These are phyloP conservation scores for Withania somnifera DNA, from an alignment of 305 asterid genomes.

Conservation along the genomic window DNA sequence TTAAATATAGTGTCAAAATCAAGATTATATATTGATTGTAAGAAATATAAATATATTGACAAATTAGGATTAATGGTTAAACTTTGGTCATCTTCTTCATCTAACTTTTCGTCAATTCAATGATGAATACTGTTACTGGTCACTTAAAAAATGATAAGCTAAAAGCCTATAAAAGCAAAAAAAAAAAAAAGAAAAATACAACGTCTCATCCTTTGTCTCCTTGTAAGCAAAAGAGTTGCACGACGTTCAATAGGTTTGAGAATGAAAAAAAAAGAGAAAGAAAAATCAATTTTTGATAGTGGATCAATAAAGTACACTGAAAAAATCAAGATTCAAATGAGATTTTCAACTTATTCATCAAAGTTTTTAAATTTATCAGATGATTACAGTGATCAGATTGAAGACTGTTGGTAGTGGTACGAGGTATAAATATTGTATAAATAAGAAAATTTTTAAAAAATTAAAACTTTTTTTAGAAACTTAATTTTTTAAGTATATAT, in stretches of 20 bases:
- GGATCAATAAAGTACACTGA: slow-evolving; percentile 53
- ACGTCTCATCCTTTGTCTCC: slow-evolving; percentile 4
- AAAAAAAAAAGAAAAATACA: slow-evolving; percentile 7
- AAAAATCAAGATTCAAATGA: slow-evolving; percentile 31
- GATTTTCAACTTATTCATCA: slow-evolving; percentile 16
- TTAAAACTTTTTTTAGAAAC: no score
- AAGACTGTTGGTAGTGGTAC: no score
- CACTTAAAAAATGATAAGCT: slow-evolving; percentile 41
- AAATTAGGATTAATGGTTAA: slow-evolving; percentile 43
- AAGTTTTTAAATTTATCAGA: slow-evolving; percentile 9
- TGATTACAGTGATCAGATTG: slow-evolving; percentile 9
- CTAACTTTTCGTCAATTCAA: slow-evolving; percentile 6
- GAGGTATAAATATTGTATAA: no score
- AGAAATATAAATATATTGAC: slow-evolving; percentile 27
- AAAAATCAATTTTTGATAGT: slow-evolving; percentile 36
- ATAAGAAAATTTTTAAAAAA: no score
- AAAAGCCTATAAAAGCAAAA: slow-evolving; percentile 12
- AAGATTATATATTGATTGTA: slow-evolving; percentile 15
- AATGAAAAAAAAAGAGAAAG: slow-evolving; percentile 13
- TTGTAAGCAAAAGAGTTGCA: slow-evolving; percentile 50
- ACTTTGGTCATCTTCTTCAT: slow-evolving; percentile 54
- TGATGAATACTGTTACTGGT: slow-evolving; percentile 33
- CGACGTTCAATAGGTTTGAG: slow-evolving; percentile 35
- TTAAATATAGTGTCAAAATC: neutral
- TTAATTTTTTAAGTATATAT: no score